These are phyloP conservation scores for Torulaspora microellipsoides DNA, from an alignment of 805 yeast genomes.

Conservation along the genomic window DNA sequence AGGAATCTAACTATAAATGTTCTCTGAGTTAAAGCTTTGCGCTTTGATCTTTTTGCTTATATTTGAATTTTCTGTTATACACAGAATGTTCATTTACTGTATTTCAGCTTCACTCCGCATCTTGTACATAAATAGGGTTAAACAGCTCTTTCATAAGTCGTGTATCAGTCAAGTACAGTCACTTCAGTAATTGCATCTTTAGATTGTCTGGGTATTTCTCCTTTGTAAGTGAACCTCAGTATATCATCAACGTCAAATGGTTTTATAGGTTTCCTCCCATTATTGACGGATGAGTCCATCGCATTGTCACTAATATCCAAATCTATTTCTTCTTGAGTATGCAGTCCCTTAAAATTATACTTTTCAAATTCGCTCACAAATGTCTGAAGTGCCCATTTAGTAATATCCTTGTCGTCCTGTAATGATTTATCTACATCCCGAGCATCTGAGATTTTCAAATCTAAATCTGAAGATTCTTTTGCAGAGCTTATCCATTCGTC, in stretches of 20 bases:
- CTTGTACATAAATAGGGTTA: conserved; percentile 4
- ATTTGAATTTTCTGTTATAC: too few species aligned
- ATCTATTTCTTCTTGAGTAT: conserved; percentile 47
- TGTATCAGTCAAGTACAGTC: conserved; percentile 7
- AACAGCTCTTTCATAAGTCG: too few species aligned
- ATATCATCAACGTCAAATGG: conserved; percentile 39
- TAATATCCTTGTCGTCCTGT: conserved; percentile 55
- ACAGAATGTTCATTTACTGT: background rate
- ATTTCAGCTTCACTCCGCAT: background rate
- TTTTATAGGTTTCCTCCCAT: conserved; percentile 21
- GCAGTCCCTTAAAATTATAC: conserved; percentile 57
- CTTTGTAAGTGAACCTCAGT: conserved; percentile 44
- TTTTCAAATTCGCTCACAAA: conserved; percentile 50
- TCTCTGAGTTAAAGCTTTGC: background rate
- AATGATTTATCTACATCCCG: conserved; percentile 25
- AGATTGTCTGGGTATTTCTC: conserved; percentile 22
- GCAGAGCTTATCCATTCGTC: conserved; percentile 71
- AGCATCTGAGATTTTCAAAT: conserved; percentile 22
- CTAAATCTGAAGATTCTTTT: conserved; percentile 32
- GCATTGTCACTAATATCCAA: conserved; percentile 13
- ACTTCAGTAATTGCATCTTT: background rate
- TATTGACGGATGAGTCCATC: conserved; percentile 14
- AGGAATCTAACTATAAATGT: background rate
- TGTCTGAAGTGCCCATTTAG: conserved; percentile 62
- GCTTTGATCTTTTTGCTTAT: background rate